These are phyloP conservation scores for Sarocladiaceae sp. DNA, from an alignment of 2,329 filamentous ascomycete genomes.

Conservation along the genomic window DNA sequence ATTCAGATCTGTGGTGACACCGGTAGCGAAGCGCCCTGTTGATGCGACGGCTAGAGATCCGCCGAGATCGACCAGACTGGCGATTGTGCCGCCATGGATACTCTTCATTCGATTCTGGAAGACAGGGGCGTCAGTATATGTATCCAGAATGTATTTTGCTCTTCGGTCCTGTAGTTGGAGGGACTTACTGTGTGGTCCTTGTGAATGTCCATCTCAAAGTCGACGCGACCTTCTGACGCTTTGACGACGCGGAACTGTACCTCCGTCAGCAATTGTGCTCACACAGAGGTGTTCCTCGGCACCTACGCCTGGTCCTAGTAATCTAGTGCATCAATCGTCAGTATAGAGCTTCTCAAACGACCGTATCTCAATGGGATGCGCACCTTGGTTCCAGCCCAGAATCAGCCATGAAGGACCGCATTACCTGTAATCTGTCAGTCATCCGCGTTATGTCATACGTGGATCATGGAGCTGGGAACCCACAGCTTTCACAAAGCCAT, in stretches of 20 bases:
- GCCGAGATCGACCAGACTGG: conserved; percentile 67
- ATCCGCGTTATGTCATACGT: neutral
- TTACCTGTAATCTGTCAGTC: conserved; percentile 49
- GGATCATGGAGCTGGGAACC: neutral
- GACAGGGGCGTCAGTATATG: neutral
- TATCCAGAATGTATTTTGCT: neutral
- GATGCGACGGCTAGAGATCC: conserved; percentile 64
- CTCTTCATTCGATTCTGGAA: conserved; percentile 69
- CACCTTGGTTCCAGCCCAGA: conserved; percentile 89
- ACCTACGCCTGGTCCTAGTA: conserved; percentile 14
- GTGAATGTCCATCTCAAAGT: conserved; percentile 72
- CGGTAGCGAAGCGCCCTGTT: conserved; percentile 57
- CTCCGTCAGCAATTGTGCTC: neutral
- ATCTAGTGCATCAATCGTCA: conserved; percentile 7
- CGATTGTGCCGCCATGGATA: conserved; percentile 74
- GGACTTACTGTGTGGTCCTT: conserved; percentile 66
- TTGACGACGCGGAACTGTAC: conserved; percentile 61
- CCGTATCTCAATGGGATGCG: neutral
- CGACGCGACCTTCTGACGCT: conserved; percentile 62
- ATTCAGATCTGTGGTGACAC: conserved; percentile 62
- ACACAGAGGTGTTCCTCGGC: neutral
- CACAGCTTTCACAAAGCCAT: conserved; percentile 31
- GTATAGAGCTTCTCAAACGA: neutral
- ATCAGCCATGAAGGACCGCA: conserved; percentile 79
- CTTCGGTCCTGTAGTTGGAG: accelerated